Evolutionary conservation across 129 eudicot species (phyloP).

Genomic region (sunflower (Helianthus annuus)): HanXRQr2.0-SUNRISE NC_035441.2:131255111-131255610

Average conservation of each 20-base stretch:
- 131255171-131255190: constrained; percentile 62
- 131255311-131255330: constrained; percentile 75
- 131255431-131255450: constrained; percentile 77
- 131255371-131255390: constrained; percentile 76
- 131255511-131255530: constrained; percentile 93
- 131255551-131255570: not conserved
- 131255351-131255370: constrained; percentile 77
- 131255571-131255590: not conserved
- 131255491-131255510: constrained; percentile 80
- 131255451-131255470: constrained; percentile 69
- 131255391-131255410: constrained; percentile 84
- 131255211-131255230: constrained; percentile 75
- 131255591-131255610: constrained; percentile 43
- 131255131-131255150: constrained; percentile 69
- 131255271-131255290: constrained; percentile 77
- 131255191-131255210: constrained; percentile 69
- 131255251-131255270: constrained; percentile 69
- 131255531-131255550: not conserved
- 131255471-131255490: constrained; percentile 72
- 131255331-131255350: constrained; percentile 85
- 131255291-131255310: constrained; percentile 74
- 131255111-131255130: constrained; percentile 60
- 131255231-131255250: constrained; percentile 69
- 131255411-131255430: constrained; percentile 73
- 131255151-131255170: constrained; percentile 71